Evolutionary conservation across 2,329 filamentous ascomycete species (phyloP), one percentile per base, ranked within the genome.

Genomic region (Cercospora sp.): DNA sequence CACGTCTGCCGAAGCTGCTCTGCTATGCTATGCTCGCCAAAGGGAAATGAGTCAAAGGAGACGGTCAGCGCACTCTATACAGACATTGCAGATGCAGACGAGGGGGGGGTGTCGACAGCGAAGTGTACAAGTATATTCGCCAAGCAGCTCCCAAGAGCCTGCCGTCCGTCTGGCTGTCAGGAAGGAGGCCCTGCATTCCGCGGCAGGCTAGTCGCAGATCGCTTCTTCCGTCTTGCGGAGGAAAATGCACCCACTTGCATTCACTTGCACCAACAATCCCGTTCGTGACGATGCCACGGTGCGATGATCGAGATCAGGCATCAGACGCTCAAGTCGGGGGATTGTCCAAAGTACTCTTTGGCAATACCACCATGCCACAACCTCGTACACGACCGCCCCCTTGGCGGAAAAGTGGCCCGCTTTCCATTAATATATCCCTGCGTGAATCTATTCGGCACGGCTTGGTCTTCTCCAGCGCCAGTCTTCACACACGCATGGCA

Each of bases 11-110:
- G 60, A n/a, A 20, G 61, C 61, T 51, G 58, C 12, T 20, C 58
- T 42, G 60, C 28, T 31, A 51, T 62, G 60, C 42, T 31, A 62
- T 62, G 60, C 55, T 59, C 30, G 10, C 28, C 16, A 31, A 53
- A 33, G 16, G n/a, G 3, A 36, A 20, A 36, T 20, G 55, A 16
- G 55, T 12, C 28, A 3, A 33, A 59, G n/a, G 30, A 59, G 23
- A 28, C 48, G 2, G 48, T 28, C 48, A n/a, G 48, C 48, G 48
- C 23, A 26, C 48, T 26, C 48, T 55, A 55, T 55, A 28, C 23
- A 55, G 48, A 28, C 48, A 55, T 55, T 23, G 12, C 26, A 42
- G 10, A 28, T 28, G 48, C 23, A 28, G 23, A 26, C 18, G 45
- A 51, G 20, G 48, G 23, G 23, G 23, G 33, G 48, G 1, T 30